Evolutionary conservation across 768 basidiomycete genomes (phyloP).

Genomic region (Mycena metata): DNA sequence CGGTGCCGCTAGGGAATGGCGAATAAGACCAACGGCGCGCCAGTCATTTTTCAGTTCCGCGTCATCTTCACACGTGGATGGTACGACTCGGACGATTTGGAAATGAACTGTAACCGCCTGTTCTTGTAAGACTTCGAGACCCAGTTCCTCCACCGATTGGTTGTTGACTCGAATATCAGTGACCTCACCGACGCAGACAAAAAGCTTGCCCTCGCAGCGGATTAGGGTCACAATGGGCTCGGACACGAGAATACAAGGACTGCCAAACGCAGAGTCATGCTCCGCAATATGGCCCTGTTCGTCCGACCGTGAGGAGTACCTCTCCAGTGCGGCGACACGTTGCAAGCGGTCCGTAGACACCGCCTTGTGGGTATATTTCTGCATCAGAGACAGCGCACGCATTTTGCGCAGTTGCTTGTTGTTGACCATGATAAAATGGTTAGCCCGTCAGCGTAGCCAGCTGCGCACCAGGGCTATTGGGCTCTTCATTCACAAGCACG

Average conservation of each 20-base stretch:
- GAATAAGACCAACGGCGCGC: constrained; percentile 33
- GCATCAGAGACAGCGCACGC: constrained; percentile 4
- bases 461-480: too few relatives aligned
- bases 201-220: constrained; percentile 39
- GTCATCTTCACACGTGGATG: constrained; percentile 39
- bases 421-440: constrained; percentile 1
- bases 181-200: constrained; percentile 47
- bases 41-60: constrained; percentile 43
- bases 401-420: constrained; percentile 4
- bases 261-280: not conserved
- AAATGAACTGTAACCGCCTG: constrained; percentile 36
- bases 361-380: constrained; percentile 1
- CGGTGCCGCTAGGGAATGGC: constrained; percentile 26
- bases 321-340: constrained; percentile 3
- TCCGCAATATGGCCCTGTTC: not conserved
- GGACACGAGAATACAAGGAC: constrained; percentile 32
- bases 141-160: constrained; percentile 32
- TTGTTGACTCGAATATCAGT: constrained; percentile 42
- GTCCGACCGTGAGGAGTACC: not conserved
- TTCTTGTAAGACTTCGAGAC: constrained; percentile 39
- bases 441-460: not conserved
- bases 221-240: constrained; percentile 47
- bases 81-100: constrained; percentile 44
- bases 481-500: not conserved
- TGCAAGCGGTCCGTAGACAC: constrained; percentile 1